Evolutionary conservation across 139 green algal species (phyloP).

Genomic region (Haematococcus lacustris): DNA sequence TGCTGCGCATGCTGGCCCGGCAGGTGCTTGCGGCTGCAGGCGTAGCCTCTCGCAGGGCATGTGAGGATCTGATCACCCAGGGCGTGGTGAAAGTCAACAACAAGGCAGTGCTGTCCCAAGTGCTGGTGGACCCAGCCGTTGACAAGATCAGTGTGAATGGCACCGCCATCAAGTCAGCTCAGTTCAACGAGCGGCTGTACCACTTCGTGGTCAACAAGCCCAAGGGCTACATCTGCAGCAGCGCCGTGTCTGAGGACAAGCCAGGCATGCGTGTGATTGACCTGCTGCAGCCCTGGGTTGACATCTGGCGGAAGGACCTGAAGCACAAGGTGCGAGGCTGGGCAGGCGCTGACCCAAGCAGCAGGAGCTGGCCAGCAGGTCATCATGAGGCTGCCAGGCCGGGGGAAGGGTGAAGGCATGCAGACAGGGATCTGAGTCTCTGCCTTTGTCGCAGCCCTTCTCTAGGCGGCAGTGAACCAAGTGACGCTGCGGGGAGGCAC

Average conservation of each 20-base stretch:
- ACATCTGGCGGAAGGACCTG: conserved; percentile 21
- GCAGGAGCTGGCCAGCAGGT: no score
- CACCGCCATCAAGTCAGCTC: no score
- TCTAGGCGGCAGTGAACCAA: no score
- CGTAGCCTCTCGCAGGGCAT: conserved; percentile 73
- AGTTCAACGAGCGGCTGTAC: conserved; percentile 35
- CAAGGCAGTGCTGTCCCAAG: conserved; percentile 46
- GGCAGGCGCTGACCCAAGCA: no score
- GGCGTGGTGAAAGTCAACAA: conserved; percentile 83
- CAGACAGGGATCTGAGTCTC: no score
- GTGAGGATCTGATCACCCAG: conserved; percentile 71
- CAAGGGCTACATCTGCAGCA: conserved; percentile 71
- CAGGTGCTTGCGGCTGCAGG: conserved; percentile 74
- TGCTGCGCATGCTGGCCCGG: no score
- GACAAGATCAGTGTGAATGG: conserved; percentile 49
- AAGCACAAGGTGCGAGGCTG: conserved; percentile 20
- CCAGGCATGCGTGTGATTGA: conserved; percentile 54
- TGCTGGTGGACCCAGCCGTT: conserved; percentile 23
- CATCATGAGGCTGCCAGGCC: no score
- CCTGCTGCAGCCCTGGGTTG: conserved; percentile 56
- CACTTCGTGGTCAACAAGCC: conserved; percentile 75
- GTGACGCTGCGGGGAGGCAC: no score
- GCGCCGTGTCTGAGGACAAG: conserved; percentile 7
- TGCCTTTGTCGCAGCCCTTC: no score
- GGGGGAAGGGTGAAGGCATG: no score